Evolutionary conservation across 2,329 filamentous ascomycete species (phyloP).

Genomic region (Phaeoacremonium minimum): DNA sequence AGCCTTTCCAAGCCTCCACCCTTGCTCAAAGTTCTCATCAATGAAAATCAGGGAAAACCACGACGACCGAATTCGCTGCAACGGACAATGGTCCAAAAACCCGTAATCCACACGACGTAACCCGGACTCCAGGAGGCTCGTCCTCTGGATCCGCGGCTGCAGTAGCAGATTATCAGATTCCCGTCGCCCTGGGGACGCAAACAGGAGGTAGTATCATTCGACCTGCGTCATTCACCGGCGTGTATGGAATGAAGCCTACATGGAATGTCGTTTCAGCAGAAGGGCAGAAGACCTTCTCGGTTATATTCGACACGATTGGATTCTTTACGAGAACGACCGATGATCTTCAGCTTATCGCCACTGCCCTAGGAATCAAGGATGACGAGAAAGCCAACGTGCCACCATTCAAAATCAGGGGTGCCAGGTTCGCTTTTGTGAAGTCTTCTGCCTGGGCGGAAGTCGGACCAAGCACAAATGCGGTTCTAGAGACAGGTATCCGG

Average conservation of each 20-base stretch:
- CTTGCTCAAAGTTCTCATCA: too few relatives aligned
- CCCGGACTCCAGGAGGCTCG: conserved; percentile 60
- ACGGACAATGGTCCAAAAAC: conserved; percentile 49
- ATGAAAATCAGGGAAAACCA: conserved; percentile 39
- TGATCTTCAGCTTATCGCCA: conserved; percentile 52
- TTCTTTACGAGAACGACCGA: conserved; percentile 52
- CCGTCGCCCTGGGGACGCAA: conserved; percentile 58
- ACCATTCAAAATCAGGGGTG: conserved; percentile 32
- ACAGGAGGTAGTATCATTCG: conserved; percentile 61
- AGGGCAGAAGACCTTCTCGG: conserved; percentile 53
- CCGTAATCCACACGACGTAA: conserved; percentile 48
- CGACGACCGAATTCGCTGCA: conserved; percentile 61
- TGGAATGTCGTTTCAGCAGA: conserved; percentile 60
- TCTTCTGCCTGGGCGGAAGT: conserved; percentile 47
- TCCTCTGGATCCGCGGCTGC: conserved; percentile 63
- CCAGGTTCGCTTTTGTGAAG: conserved; percentile 50
- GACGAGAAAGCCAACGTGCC: conserved; percentile 28
- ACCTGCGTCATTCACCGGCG: conserved; percentile 59
- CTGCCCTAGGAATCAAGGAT: conserved; percentile 49
- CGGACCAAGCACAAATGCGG: conserved; percentile 32
- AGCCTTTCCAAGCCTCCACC: too few relatives aligned
- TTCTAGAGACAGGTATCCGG: not conserved
- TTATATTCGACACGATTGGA: conserved; percentile 58
- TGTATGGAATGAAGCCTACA: conserved; percentile 62
- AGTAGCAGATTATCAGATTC: conserved; percentile 59